These are phyloP conservation scores for Ceratocystiopsis sp. DNA, from an alignment of 2,329 filamentous ascomycete genomes.

Conservation along the genomic window DNA sequence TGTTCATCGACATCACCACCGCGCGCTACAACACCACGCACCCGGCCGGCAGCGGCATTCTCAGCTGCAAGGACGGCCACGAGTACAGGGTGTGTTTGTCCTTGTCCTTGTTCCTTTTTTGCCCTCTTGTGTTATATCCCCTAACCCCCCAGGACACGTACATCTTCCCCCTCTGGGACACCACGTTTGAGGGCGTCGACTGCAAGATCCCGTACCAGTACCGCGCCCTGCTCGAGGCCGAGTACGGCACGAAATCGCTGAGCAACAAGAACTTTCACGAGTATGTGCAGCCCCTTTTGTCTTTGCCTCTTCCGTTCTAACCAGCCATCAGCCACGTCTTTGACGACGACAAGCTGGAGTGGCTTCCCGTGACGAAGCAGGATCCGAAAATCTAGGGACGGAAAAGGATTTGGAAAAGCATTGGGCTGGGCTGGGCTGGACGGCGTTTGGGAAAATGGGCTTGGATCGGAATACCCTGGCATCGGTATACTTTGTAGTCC, in stretches of 20 bases:
- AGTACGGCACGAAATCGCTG: slow-evolving; percentile 38
- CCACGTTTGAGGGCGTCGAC: slow-evolving; percentile 47
- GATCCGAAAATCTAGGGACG: background rate
- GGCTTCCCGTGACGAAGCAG: slow-evolving; percentile 10
- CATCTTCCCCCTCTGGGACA: slow-evolving; percentile 52
- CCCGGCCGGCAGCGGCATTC: slow-evolving; percentile 23
- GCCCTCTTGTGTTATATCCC: background rate
- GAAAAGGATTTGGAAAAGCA: no score
- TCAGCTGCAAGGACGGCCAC: slow-evolving; percentile 34
- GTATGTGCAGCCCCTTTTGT: slow-evolving; percentile 21
- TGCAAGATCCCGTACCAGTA: slow-evolving; percentile 50
- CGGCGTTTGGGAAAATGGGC: no score
- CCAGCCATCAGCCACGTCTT: slow-evolving; percentile 8
- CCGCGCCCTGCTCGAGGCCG: slow-evolving; percentile 37
- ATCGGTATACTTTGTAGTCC: no score
- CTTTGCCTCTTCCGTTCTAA: background rate
- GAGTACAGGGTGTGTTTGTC: slow-evolving; percentile 23
- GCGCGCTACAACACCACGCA: slow-evolving; percentile 30
- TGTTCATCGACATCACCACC: slow-evolving; percentile 35
- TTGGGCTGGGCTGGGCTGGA: no score
- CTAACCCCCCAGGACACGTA: slow-evolving; percentile 30
- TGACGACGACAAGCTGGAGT: slow-evolving; percentile 8
- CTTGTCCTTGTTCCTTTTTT: background rate
- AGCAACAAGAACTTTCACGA: slow-evolving; percentile 31
- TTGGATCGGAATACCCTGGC: no score